These are phyloP conservation scores for Helotiales sp. DNA, from an alignment of 2,329 filamentous ascomycete genomes.

Conservation along the genomic window DNA sequence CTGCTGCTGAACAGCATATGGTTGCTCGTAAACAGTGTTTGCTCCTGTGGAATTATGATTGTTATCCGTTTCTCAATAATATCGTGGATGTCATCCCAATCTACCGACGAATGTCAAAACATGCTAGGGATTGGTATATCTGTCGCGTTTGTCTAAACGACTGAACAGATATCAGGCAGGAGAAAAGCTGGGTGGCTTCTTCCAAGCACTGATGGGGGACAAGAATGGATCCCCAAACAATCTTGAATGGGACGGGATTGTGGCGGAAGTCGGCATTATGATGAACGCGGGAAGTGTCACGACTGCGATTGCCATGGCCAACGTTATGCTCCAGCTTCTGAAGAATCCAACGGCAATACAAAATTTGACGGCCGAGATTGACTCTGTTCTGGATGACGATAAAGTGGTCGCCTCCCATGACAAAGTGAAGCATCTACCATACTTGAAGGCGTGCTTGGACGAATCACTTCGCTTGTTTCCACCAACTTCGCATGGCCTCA, in stretches of 20 bases:
- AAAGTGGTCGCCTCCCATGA: neutral
- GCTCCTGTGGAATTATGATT: neutral
- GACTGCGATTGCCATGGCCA: neutral
- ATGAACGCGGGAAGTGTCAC: neutral
- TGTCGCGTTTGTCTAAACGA: neutral
- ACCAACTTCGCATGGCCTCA: neutral
- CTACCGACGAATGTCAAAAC: neutral
- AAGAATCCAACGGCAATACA: neutral
- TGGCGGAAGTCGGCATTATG: neutral
- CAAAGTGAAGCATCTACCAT: neutral
- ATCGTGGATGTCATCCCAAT: neutral
- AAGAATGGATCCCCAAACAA: neutral
- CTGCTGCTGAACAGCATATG: too few species aligned
- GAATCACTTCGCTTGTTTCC: neutral
- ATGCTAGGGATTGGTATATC: neutral
- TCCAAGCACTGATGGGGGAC: neutral
- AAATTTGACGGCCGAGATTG: neutral
- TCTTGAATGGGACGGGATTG: neutral
- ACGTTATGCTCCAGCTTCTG: neutral
- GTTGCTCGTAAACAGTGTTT: neutral
- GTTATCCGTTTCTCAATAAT: neutral
- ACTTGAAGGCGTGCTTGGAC: neutral
- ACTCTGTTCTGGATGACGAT: neutral
- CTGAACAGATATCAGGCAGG: neutral
- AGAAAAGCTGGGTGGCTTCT: neutral